phyloP scores from a whole-genome alignment of 768 basidiomycete species.

The Psilocybe cyanescens region DNA sequence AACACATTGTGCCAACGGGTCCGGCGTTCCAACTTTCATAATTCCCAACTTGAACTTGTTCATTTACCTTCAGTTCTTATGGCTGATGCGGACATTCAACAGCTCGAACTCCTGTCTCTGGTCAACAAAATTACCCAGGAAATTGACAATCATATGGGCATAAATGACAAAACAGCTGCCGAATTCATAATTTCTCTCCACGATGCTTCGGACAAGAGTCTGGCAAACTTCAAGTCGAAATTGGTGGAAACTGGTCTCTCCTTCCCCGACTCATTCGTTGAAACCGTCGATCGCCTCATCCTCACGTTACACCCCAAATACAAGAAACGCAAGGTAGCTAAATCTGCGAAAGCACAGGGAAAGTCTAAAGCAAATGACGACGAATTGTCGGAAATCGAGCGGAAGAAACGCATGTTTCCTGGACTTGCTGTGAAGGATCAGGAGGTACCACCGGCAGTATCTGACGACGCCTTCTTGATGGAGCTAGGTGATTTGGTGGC shows the following conservation, averaged over 20 bases:
- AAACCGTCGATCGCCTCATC: constrained; percentile 94
- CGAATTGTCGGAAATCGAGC: constrained; percentile 65
- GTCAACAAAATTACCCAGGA: constrained; percentile 93
- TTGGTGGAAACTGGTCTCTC: constrained; percentile 77
- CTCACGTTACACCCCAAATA: constrained; percentile 95
- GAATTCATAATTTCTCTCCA: constrained; percentile 95
- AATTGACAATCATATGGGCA: constrained; percentile 82
- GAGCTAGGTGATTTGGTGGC: constrained; percentile 91
- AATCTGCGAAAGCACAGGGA: constrained; percentile 39
- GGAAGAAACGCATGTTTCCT: constrained; percentile 86
- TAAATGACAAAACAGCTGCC: constrained; percentile 91
- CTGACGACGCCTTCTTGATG: constrained; percentile 83
- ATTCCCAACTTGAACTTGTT: background rate
- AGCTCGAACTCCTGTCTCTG: constrained; percentile 91
- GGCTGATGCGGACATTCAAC: constrained; percentile 81
- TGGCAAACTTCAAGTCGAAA: constrained; percentile 81
- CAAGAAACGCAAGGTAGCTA: constrained; percentile 67
- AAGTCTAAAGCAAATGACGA: constrained; percentile 36
- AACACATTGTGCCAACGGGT: background rate
- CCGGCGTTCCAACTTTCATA: background rate
- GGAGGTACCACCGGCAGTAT: constrained; percentile 58
- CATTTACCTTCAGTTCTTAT: constrained; percentile 34
- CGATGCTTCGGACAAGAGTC: constrained; percentile 72
- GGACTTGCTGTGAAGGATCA: constrained; percentile 84
- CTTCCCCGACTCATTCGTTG: constrained; percentile 89